Base-by-base conservation (phyloP, 2,329 filamentous ascomycete species). In the Aspergillus puulaauensis region DNA sequence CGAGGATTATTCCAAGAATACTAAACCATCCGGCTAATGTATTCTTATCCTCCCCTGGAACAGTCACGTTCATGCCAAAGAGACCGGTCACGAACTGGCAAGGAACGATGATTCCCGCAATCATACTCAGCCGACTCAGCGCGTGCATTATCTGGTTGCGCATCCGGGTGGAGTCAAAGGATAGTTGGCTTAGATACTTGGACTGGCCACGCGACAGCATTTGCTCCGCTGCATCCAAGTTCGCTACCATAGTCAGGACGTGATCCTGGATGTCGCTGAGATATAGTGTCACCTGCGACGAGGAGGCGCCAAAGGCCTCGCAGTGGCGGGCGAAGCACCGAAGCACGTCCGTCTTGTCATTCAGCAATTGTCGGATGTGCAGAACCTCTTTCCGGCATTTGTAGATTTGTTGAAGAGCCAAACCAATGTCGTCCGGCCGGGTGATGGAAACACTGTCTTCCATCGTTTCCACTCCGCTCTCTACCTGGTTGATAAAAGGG, bases 171-270 rank as follows among this genome's bases (percentile, higher is more conserved):
- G 89, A 91, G 73, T 96, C 90, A 66, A 96, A 92, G 12, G 88
- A 92, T 57, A 97, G 85, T 70, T 96, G 93, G 1, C 92, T 91
- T 27, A 97, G 83, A 70, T 97, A 96, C 73, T 97, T 97, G 77
- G 89, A 90, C 79, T 98, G 93, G 1, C 90, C 88, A 19, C 93
- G 88, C 9, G 89, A 91, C 31, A 97, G 82, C 82, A 97, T 96
- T 82, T 97, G 96, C 74, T 98, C 93, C 62, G 95, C 96, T 71
- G 97, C 93, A 1, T 86, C 86, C 62, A 98, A 77, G 75, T 95
- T 97, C 67, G 89, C 91, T 82, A 96, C 93, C 93, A 97, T 97
- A 37, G 93, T 97, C 58, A 97, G 89, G 56, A 97, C 92, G 82
- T 98, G 93, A 75, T 98, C 93, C 75, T 97, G 93, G 62, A 97